These are phyloP conservation scores for Leucaena leucocephala DNA, from an alignment of 306 rosid genomes.

Conservation along the genomic window DNA sequence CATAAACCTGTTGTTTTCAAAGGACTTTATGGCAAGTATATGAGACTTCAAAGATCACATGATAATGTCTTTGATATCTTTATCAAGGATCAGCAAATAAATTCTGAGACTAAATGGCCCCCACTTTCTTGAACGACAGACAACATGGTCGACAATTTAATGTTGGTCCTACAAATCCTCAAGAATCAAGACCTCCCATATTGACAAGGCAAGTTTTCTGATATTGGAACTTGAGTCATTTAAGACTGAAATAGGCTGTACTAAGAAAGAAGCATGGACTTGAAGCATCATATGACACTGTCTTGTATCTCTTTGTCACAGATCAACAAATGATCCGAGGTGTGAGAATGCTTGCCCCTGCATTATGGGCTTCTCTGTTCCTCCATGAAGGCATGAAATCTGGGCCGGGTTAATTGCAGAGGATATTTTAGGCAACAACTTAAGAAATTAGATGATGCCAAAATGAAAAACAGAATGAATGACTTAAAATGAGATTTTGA, in stretches of 20 bases:
- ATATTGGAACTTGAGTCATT: neutral
- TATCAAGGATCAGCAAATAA: neutral
- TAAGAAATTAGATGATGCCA: neutral
- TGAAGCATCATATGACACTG: constrained; percentile 1
- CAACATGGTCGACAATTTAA: neutral
- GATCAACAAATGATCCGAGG: neutral
- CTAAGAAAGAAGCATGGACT: neutral
- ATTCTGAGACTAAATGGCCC: neutral
- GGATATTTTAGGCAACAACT: neutral
- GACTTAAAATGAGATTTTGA: neutral
- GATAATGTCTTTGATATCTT: neutral
- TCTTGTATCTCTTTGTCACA: neutral
- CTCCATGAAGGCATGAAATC: neutral
- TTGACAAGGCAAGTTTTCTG: neutral
- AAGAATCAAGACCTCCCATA: neutral
- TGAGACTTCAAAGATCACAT: neutral
- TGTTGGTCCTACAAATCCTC: neutral
- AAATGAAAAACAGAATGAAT: neutral
- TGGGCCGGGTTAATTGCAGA: neutral
- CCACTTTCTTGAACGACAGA: neutral
- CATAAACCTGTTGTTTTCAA: neutral
- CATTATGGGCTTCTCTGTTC: neutral
- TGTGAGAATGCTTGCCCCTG: neutral
- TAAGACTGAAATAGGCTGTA: neutral
- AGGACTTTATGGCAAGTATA: neutral